Evolutionary conservation across 768 basidiomycete species (phyloP).

Genomic region (Clitopilus passeckerianus): DNA sequence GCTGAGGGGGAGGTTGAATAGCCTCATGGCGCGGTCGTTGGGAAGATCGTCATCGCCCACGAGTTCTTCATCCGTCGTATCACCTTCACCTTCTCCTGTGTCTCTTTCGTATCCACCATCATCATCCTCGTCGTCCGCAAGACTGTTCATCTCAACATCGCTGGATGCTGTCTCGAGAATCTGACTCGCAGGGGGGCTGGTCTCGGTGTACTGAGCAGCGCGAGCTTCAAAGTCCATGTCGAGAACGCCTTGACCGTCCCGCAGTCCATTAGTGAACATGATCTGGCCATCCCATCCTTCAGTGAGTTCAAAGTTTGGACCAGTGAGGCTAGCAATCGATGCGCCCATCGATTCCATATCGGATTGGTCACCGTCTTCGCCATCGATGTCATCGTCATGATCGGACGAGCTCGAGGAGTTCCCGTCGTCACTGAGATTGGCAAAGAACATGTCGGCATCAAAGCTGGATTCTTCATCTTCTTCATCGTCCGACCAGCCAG

Average conservation of each 20-base stretch:
- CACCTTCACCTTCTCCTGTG: conserved; percentile 53
- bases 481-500: conserved; percentile 71
- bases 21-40: conserved; percentile 69
- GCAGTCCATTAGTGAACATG: conserved; percentile 62
- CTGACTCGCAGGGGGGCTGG: conserved; percentile 41
- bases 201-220: conserved; percentile 46
- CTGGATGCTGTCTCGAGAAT: conserved; percentile 22
- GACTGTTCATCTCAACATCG: conserved; percentile 40
- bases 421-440: conserved; percentile 17
- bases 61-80: conserved; percentile 82
- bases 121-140: conserved; percentile 28
- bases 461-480: conserved; percentile 60
- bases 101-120: conserved; percentile 46
- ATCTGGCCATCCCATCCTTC: conserved; percentile 76
- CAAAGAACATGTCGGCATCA: neutral
- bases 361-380: conserved; percentile 42
- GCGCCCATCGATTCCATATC: conserved; percentile 32
- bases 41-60: conserved; percentile 71
- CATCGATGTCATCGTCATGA: conserved; percentile 30
- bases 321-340: conserved; percentile 19
- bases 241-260: conserved; percentile 51
- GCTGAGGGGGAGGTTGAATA: conserved; percentile 61
- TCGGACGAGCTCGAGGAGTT: conserved; percentile 18
- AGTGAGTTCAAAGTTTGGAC: conserved; percentile 58
- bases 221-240: conserved; percentile 71